Percentiles rank a stretch among this genome's conserved stretches.
Conservation (phyloP, 2,329 filamentous ascomycete species). For the Nemania sp. region DNA sequence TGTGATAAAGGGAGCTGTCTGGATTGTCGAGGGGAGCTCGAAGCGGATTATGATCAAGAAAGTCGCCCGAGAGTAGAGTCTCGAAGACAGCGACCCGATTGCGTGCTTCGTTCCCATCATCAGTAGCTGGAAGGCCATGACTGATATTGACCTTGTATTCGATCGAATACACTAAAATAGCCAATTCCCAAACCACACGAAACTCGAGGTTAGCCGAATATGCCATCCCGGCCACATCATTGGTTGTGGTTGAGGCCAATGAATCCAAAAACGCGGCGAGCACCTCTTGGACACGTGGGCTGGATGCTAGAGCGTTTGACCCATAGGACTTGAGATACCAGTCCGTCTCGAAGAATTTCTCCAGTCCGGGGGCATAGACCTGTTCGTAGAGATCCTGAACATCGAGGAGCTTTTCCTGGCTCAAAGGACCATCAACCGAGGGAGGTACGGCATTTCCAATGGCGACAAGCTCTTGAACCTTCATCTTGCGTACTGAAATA, state of each 20-base stretch:
- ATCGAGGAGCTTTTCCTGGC: conserved; percentile 69
- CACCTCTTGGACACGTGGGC: conserved; percentile 72
- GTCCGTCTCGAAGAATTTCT: conserved; percentile 81
- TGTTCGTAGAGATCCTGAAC: conserved; percentile 78
- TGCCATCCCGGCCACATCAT: conserved; percentile 64
- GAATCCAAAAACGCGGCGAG: conserved; percentile 74
- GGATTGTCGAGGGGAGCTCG: conserved; percentile 63
- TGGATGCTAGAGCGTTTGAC: conserved; percentile 60
- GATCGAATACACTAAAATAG: conserved; percentile 60
- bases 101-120: conserved; percentile 72
- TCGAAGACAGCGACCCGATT: conserved; percentile 82
- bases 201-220: conserved; percentile 68
- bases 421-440: conserved; percentile 64
- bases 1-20: conserved; percentile 63
- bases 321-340: conserved; percentile 76
- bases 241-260: conserved; percentile 61
- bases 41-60: conserved; percentile 69
- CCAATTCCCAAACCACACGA: conserved; percentile 70
- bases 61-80: conserved; percentile 78
- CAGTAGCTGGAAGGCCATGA: conserved; percentile 61
- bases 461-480: conserved; percentile 78
- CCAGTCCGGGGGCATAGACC: conserved; percentile 80
- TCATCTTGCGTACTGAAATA: conserved; percentile 71
- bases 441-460: conserved; percentile 70
- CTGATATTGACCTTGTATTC: conserved; percentile 53